Percentiles rank a stretch among this genome's conserved stretches.
Conservation (phyloP, 768 basidiomycete genomes). For the Lactarius pseudohatsudake region DNA sequence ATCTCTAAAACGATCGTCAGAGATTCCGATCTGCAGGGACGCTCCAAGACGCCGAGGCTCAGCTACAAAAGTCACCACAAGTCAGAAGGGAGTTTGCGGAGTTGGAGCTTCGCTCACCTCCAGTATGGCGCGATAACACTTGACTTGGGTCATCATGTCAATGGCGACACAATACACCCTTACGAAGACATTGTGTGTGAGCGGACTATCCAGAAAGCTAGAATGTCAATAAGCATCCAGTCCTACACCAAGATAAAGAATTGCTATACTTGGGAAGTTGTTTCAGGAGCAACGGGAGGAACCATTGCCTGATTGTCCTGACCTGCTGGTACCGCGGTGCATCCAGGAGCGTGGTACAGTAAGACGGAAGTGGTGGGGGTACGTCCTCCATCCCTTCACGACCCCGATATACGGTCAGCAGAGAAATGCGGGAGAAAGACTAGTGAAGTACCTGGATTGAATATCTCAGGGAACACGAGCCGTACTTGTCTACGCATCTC, state of each 20-base stretch:
- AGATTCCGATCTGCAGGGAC: constrained; percentile 50
- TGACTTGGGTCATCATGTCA: constrained; percentile 58
- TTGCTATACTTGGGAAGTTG: constrained; percentile 46
- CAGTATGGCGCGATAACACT: constrained; percentile 66
- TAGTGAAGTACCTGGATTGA: constrained; percentile 34
- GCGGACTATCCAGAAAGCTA: constrained; percentile 19
- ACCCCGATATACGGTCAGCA: background rate
- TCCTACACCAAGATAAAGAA: background rate
- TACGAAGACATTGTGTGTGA: constrained; percentile 37
- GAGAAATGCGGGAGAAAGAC: background rate
- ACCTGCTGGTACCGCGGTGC: constrained; percentile 77
- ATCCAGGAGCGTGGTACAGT: constrained; percentile 47
- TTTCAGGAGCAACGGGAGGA: constrained; percentile 66
- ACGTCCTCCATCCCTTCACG: constrained; percentile 4
- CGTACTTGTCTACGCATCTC: constrained; percentile 73
- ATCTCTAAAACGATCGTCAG: constrained; percentile 66
- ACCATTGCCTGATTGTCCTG: constrained; percentile 66
- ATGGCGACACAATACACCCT: constrained; percentile 57
- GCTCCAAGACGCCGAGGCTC: constrained; percentile 47
- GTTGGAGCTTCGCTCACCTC: constrained; percentile 48
- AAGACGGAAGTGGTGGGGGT: constrained; percentile 33
- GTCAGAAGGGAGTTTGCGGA: background rate
- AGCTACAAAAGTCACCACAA: constrained; percentile 32
- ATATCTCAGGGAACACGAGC: constrained; percentile 61
- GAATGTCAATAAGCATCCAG: background rate